These are phyloP conservation scores for Russula abietina DNA, from an alignment of 768 basidiomycete genomes.

Conservation along the genomic window DNA sequence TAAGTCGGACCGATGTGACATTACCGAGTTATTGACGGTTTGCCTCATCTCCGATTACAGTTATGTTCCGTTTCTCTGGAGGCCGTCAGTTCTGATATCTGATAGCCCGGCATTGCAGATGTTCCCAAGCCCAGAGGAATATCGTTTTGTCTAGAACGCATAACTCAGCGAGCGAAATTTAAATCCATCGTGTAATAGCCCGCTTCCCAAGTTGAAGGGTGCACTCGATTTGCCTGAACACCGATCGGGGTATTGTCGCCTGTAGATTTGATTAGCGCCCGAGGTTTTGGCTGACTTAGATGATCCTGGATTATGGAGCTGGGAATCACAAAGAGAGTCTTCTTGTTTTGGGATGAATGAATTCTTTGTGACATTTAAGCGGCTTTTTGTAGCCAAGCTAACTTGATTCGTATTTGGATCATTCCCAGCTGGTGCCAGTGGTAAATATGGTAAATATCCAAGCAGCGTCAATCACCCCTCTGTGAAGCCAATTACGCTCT, in stretches of 20 bases:
- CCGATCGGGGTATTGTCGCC: background rate
- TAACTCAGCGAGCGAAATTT: conserved; percentile 70
- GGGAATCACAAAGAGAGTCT: background rate
- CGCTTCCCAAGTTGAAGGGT: background rate
- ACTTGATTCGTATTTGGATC: no score
- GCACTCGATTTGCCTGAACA: background rate
- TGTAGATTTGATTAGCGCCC: conserved; percentile 69
- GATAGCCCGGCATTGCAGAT: conserved; percentile 36
- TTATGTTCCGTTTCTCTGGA: conserved; percentile 36
- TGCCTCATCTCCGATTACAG: conserved; percentile 74
- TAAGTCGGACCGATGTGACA: conserved; percentile 31
- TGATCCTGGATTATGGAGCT: background rate
- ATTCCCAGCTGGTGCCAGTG: no score
- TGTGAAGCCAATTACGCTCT: no score
- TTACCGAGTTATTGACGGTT: conserved; percentile 5
- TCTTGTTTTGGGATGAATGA: no score
- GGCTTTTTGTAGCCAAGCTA: no score
- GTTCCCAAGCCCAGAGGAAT: conserved; percentile 57
- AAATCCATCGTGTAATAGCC: conserved; percentile 72
- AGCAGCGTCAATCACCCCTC: no score
- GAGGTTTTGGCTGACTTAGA: conserved; percentile 46
- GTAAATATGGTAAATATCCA: no score
- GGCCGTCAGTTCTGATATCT: background rate
- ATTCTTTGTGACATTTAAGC: no score
- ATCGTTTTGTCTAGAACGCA: conserved; percentile 59